phyloP scores from a whole-genome alignment of 2,329 filamentous ascomycete genomes.

The Beauveria asiatica region DNA sequence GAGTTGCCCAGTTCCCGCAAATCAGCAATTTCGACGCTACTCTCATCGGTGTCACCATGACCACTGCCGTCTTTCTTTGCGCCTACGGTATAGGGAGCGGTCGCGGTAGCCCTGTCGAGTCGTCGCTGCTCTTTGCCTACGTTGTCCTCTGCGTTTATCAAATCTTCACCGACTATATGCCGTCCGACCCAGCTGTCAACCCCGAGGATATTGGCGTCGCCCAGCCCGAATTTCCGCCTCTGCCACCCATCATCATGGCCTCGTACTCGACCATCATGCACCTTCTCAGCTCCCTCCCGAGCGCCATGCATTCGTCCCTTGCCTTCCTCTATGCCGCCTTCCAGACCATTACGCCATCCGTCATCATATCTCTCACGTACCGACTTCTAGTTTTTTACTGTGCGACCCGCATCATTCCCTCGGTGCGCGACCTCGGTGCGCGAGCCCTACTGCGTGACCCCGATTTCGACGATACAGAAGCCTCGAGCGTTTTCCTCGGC shows the following conservation, averaged over 20 bases:
- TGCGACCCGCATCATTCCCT: conserved; percentile 90
- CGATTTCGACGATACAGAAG: conserved; percentile 75
- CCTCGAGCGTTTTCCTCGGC: conserved; percentile 69
- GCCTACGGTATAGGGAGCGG: conserved; percentile 92
- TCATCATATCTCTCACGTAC: conserved; percentile 91
- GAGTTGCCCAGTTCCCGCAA: conserved; percentile 86
- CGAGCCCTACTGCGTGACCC: conserved; percentile 77
- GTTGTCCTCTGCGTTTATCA: conserved; percentile 98
- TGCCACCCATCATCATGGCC: conserved; percentile 96
- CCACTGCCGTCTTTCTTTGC: conserved; percentile 84
- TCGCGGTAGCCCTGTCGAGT: conserved; percentile 89
- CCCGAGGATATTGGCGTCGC: conserved; percentile 39
- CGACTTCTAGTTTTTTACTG: conserved; percentile 93
- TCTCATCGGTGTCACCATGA: conserved; percentile 85
- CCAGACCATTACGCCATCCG: conserved; percentile 89
- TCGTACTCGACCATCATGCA: conserved; percentile 90
- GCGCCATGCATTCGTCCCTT: conserved; percentile 72
- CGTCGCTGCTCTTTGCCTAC: conserved; percentile 90
- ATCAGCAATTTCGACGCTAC: conserved; percentile 88
- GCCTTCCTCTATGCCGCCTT: conserved; percentile 85
- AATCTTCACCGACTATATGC: conserved; percentile 96
- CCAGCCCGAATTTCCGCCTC: conserved; percentile 87
- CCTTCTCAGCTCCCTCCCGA: conserved; percentile 73
- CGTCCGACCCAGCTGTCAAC: conserved; percentile 56
- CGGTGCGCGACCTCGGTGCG: conserved; percentile 79